Conservation (phyloP, 768 basidiomycete species). For the Suillus lakei region DNA sequence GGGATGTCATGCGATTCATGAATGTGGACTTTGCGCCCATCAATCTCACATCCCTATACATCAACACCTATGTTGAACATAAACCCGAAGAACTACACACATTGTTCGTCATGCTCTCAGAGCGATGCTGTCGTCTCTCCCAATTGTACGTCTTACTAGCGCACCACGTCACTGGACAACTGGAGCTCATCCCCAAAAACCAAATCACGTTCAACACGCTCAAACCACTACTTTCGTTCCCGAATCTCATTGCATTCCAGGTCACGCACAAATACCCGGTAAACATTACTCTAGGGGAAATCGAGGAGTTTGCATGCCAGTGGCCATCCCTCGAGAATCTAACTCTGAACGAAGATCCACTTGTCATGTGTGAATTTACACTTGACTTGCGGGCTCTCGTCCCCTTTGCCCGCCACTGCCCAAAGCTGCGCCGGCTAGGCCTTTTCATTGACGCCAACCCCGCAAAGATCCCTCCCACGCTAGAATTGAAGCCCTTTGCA, state of each 20-base stretch:
- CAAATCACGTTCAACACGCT: slow-evolving; percentile 41
- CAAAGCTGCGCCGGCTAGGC: slow-evolving; percentile 39
- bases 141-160: slow-evolving; percentile 45
- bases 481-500: slow-evolving; percentile 22
- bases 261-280: slow-evolving; percentile 35
- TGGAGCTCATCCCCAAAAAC: slow-evolving; percentile 21
- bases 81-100: slow-evolving; percentile 44
- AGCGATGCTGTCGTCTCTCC: slow-evolving; percentile 53
- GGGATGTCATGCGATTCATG: slow-evolving; percentile 52
- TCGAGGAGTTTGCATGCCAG: slow-evolving; percentile 48
- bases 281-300: slow-evolving; percentile 43
- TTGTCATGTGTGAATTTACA: slow-evolving; percentile 24
- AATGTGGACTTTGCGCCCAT: slow-evolving; percentile 47
- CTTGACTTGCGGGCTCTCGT: slow-evolving; percentile 45
- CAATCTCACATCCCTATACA: slow-evolving; percentile 53
- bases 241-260: slow-evolving; percentile 38
- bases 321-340: slow-evolving; percentile 52
- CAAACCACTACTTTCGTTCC: slow-evolving; percentile 39
- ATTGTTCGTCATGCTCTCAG: slow-evolving; percentile 49
- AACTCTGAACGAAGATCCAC: slow-evolving; percentile 53
- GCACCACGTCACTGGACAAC: slow-evolving; percentile 19
- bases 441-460: slow-evolving; percentile 42
- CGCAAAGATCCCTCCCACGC: slow-evolving; percentile 18
- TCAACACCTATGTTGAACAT: slow-evolving; percentile 54
- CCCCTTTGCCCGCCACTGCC: slow-evolving; percentile 46